Conservation (phyloP, 495 filamentous ascomycete genomes). For the Trypethelium eluteriae region DNA sequence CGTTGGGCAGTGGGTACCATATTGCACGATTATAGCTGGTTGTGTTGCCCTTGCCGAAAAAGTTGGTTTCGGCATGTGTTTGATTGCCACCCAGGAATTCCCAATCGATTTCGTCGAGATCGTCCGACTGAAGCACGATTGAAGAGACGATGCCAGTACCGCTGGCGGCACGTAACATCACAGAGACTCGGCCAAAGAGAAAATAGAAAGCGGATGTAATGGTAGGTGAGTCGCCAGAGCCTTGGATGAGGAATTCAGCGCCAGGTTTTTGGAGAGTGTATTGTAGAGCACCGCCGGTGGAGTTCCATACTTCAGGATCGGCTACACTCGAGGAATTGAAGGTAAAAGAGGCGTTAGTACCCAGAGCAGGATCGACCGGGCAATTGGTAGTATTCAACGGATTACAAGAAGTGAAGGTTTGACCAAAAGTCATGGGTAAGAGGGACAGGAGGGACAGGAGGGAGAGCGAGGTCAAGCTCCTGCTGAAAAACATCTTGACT, state of each 20-base stretch:
- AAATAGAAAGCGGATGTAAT: constrained; percentile 67
- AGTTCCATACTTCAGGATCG: constrained; percentile 45
- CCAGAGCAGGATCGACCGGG: constrained; percentile 56
- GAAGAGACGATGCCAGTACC: constrained; percentile 79
- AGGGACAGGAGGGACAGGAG: constrained; percentile 11
- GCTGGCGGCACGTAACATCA: constrained; percentile 61
- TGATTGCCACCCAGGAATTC: constrained; percentile 26
- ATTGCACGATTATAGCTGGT: constrained; percentile 50
- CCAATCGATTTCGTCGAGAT: constrained; percentile 86
- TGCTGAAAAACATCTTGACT: neutral
- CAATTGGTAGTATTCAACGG: constrained; percentile 53
- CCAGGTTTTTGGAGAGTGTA: constrained; percentile 50
- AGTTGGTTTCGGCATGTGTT: constrained; percentile 64
- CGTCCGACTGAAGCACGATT: constrained; percentile 74
- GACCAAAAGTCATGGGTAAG: constrained; percentile 45
- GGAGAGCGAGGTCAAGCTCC: constrained; percentile 9
- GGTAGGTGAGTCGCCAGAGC: constrained; percentile 65
- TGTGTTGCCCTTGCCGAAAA: constrained; percentile 76
- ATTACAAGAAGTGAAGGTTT: constrained; percentile 52
- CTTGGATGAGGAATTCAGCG: constrained; percentile 61
- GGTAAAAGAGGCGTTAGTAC: constrained; percentile 58
- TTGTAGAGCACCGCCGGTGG: constrained; percentile 42
- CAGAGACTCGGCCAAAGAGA: constrained; percentile 66
- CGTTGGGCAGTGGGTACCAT: constrained; percentile 28
- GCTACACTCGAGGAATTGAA: constrained; percentile 45